These are phyloP conservation scores for Penicillium silybi DNA, from an alignment of 495 filamentous ascomycete genomes.

Conservation along the genomic window DNA sequence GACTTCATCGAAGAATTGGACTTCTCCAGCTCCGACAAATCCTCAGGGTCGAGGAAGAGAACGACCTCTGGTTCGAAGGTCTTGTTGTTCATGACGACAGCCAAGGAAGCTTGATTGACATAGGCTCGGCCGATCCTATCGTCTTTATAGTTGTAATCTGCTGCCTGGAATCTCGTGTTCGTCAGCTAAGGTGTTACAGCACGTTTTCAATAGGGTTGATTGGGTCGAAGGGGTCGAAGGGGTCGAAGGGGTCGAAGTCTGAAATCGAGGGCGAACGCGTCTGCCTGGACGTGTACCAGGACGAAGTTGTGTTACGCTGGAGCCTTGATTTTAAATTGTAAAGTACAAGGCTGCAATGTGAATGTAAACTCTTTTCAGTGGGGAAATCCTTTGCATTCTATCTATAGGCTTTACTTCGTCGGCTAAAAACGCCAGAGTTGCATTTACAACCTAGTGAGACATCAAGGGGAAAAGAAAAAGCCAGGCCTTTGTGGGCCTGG, in stretches of 20 bases:
- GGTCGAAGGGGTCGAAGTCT: not conserved
- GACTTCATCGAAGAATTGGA: not conserved
- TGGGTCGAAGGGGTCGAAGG: not conserved
- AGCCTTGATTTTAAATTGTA: not conserved
- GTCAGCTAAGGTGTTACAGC: not conserved
- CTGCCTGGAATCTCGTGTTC: not conserved
- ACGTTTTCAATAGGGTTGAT: not conserved
- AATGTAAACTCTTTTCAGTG: not conserved
- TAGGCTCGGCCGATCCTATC: not conserved
- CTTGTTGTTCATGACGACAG: not conserved
- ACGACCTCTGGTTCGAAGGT: not conserved
- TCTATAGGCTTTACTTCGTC: not conserved
- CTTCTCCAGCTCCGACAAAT: not conserved
- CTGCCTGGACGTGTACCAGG: not conserved
- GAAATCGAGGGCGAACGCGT: not conserved
- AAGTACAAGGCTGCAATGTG: not conserved
- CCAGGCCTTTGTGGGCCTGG: not conserved
- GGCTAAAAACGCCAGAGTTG: not conserved
- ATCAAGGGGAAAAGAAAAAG: not conserved
- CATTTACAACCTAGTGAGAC: not conserved
- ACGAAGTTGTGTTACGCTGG: not conserved
- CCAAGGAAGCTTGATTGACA: slow-evolving; percentile 4
- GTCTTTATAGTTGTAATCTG: not conserved
- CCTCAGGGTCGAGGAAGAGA: not conserved
- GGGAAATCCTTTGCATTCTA: not conserved